Evolutionary conservation across 2,329 filamentous ascomycete species (phyloP), one percentile per base, ranked within the genome.

Genomic region (Colletotrichum sp.): DNA sequence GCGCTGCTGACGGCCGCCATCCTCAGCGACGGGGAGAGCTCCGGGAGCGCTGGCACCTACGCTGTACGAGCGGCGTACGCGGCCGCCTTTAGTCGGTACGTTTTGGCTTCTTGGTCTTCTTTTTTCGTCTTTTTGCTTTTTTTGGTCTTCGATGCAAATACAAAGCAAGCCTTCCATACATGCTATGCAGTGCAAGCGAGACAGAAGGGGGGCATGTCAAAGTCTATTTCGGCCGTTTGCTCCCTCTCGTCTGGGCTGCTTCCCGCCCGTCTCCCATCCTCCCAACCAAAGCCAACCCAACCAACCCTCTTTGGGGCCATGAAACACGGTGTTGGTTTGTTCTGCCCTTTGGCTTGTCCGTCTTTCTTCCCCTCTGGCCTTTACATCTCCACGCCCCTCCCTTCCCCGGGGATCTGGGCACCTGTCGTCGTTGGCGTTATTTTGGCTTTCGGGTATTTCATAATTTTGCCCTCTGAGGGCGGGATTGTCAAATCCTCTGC

Each of bases 1-100:
- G 93, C 93, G 4, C 89, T 95, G 77, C 87, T 97, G 75, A 91
- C 91, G 78, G 92, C 94, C 76, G 94, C 94, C 32, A 85, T 93
- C 24, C 85, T 96, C 67, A 91, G 92, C 80, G 94, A 96, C 84
- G 87, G 87, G 76, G 82, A 82, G 48, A 79, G 79, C 21, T 79
- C 78, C 3, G 83, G 83, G n/a, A 76, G 76, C 56, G 85, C 88
- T 56, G 87, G 87, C 60, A 86, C 87, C 66, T 93, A 94, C 84
- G 91, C 92, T 64, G 88, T 93, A 58, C 88, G 93, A 66, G 91
- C 94, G 71, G 89, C 93, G 56, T 96, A 96, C 84, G 91, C 93
- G 32, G 91, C 93, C 32, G 94, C 94, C 8, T 94, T 96, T 82
- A 93, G 92, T 85, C 90, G 93, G 92, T 94, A 85, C 81, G 90